A percentile compares a stretch with the other conserved stretches of the same genome.
Conservation (phyloP, 139 green algal species). For the Chlamydomonas schloesseri region DNA sequence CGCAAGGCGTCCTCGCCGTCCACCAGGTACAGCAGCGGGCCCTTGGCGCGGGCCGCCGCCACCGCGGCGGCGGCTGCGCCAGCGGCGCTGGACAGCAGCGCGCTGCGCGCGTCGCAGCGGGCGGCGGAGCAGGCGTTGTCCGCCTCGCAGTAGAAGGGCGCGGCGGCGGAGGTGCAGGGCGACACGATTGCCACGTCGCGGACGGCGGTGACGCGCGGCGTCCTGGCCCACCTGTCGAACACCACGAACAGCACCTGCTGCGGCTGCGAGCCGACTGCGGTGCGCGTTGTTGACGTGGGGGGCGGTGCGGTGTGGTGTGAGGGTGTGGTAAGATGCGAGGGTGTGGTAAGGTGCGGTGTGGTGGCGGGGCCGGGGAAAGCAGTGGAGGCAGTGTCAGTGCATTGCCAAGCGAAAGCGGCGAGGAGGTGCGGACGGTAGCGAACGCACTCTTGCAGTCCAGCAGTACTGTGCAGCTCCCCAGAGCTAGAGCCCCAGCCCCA, state of each 20-base stretch:
- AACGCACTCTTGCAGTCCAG: too few species aligned
- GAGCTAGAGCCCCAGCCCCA: too few species aligned
- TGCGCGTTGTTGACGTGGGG: too few species aligned
- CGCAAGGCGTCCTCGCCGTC: not conserved
- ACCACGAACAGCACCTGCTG: conserved; percentile 19
- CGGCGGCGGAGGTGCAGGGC: not conserved
- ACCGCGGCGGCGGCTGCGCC: not conserved
- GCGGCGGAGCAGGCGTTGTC: not conserved
- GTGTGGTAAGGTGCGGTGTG: not conserved
- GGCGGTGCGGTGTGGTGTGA: not conserved
- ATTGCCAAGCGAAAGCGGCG: too few species aligned
- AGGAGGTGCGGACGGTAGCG: too few species aligned
- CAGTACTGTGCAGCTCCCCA: too few species aligned
- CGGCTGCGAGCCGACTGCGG: not conserved
- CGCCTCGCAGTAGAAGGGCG: conserved; percentile 9
- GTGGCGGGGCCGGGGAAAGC: not conserved
- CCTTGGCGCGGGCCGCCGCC: not conserved
- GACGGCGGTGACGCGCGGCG: conserved; percentile 2
- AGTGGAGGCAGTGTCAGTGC: not conserved
- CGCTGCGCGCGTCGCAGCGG: not conserved
- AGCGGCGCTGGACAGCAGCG: not conserved
- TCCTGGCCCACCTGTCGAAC: conserved; percentile 29
- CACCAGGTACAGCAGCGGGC: not conserved
- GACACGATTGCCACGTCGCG: not conserved
- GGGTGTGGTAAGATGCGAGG: not conserved